Evolutionary conservation across 345 rosid genomes (phyloP).

Genomic region (Eucalyptus erythrocorys): DNA sequence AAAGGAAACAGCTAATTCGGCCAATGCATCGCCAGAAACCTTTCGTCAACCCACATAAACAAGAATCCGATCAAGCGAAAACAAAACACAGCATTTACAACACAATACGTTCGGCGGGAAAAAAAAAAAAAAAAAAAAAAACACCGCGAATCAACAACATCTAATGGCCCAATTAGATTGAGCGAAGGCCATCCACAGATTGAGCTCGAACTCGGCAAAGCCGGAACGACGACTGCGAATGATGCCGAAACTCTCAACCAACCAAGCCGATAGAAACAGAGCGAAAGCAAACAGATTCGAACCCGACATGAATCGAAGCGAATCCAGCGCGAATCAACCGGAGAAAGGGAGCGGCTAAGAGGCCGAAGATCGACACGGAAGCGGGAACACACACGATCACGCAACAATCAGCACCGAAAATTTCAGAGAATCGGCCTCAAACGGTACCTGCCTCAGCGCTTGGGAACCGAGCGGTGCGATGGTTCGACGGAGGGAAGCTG

Average conservation of each 20-base stretch:
- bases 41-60: too few species aligned
- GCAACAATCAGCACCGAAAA: too few species aligned
- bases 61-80: too few species aligned
- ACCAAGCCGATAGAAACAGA: neutral
- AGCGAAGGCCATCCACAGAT: neutral
- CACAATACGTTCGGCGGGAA: too few species aligned
- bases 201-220: neutral
- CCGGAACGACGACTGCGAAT: neutral
- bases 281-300: neutral
- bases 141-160: neutral
- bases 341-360: neutral
- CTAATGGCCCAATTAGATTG: neutral
- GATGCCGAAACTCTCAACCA: neutral
- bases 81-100: too few species aligned
- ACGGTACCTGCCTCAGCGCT: neutral
- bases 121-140: too few species aligned
- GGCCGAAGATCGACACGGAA: too few species aligned
- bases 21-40: too few species aligned
- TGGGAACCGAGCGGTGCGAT: neutral
- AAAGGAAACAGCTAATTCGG: too few species aligned
- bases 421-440: too few species aligned
- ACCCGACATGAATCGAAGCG: neutral
- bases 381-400: too few species aligned
- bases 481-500: neutral
- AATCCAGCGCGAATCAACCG: neutral